Evolutionary conservation across 177 flowering plant species (phyloP).

Genomic region (Vitis hybrid): DNA sequence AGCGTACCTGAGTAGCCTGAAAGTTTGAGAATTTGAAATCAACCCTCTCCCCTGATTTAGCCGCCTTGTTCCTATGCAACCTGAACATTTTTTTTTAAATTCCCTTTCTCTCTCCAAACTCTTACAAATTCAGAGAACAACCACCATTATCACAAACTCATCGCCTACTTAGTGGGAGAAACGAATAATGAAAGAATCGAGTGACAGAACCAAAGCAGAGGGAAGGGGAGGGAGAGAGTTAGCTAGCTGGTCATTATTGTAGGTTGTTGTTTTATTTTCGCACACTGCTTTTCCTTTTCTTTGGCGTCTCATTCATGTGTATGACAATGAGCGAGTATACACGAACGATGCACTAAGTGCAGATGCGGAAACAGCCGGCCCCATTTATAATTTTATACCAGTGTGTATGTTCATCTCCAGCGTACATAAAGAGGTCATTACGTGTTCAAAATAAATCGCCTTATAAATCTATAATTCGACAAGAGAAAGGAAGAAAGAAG

Average conservation of each 20-base stretch:
- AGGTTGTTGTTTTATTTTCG: slow-evolving; percentile 12
- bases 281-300: neutral
- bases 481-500: no score
- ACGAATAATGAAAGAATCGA: slow-evolving; percentile 2
- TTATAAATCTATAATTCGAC: no score
- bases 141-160: slow-evolving; percentile 3
- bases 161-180: neutral
- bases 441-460: no score
- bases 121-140: neutral
- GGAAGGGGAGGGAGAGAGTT: slow-evolving; percentile 14
- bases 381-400: no score
- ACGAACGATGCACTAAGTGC: no score
- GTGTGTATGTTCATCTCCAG: no score
- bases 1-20: slow-evolving; percentile 62
- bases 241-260: slow-evolving; percentile 33
- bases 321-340: neutral
- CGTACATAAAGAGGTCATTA: no score
- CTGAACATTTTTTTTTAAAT: slow-evolving; percentile 50
- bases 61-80: slow-evolving; percentile 47
- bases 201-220: slow-evolving; percentile 5
- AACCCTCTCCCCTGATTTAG: slow-evolving; percentile 52
- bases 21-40: slow-evolving; percentile 73
- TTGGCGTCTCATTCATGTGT: slow-evolving; percentile 1
- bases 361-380: no score
- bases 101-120: neutral